These are phyloP conservation scores for Leccinum arenicola DNA, from an alignment of 768 basidiomycete genomes.

Conservation along the genomic window DNA sequence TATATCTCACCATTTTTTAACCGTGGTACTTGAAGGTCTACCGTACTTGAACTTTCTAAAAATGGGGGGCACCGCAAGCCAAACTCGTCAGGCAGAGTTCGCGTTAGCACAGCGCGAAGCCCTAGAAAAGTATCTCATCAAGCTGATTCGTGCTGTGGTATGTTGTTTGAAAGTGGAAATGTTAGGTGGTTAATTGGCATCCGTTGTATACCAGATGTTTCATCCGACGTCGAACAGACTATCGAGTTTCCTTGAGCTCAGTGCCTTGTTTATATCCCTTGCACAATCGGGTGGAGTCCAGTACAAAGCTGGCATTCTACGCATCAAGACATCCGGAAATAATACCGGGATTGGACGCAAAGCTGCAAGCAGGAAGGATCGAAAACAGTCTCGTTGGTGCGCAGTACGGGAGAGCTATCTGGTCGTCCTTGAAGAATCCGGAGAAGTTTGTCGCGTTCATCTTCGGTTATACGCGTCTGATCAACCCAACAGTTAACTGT, in stretches of 20 bases:
- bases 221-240: constrained; percentile 89
- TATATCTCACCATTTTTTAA: background rate
- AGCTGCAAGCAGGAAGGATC: constrained; percentile 54
- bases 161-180: constrained; percentile 23
- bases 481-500: constrained; percentile 55
- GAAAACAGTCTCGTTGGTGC: constrained; percentile 81
- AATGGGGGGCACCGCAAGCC: constrained; percentile 51
- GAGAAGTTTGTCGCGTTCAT: constrained; percentile 54
- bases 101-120: constrained; percentile 78
- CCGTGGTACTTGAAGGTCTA: constrained; percentile 48
- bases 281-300: constrained; percentile 82
- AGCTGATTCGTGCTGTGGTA: constrained; percentile 87
- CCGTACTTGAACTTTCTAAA: constrained; percentile 88
- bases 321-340: constrained; percentile 51
- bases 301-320: constrained; percentile 86
- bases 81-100: constrained; percentile 68
- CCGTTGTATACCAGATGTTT: constrained; percentile 69
- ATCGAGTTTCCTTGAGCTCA: constrained; percentile 88
- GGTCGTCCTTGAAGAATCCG: constrained; percentile 82
- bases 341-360: constrained; percentile 64
- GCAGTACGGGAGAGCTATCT: constrained; percentile 90
- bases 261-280: constrained; percentile 77
- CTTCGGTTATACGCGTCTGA: background rate
- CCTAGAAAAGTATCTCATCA: constrained; percentile 85
- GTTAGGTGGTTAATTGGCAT: constrained; percentile 1